Evolutionary conservation across 176 grass and related monocot species (phyloP), one percentile per base, ranked within the genome.

Genomic region (Pontederia crassipes): DNA sequence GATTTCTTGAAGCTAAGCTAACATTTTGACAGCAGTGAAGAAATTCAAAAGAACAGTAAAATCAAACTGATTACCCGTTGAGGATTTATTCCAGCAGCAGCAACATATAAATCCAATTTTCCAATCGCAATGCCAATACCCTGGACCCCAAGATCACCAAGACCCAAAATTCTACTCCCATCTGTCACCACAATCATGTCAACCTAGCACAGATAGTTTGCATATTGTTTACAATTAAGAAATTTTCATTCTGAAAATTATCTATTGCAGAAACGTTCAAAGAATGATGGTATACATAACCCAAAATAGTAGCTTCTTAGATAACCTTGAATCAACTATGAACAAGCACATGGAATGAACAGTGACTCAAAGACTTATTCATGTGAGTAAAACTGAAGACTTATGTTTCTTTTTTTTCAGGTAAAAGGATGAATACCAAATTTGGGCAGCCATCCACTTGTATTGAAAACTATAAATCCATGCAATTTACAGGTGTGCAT

Each of bases 111-210:
- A 84, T 97, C 93, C 62, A 97, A 69, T 57, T 97, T 97, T 54
- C 93, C 87, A 55, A 97, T 85, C 56, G 87, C 74, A 58, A 97
- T 97, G 47, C 93, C 93, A 65, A 97, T 97, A 80, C 93, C 93
- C 48, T 97, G 93, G 67, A 97, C 87, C 46, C 93, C 93, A 52
- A 97, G 87, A 88, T 97, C 93, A 76, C 93, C 93, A 16, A 97
- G 87, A 72, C 93, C 93, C 76, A 97, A 83, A 79, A 97, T 83
- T 72, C 93, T 85, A 79, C 93, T 88, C 74, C 93, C 93, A 81
- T 97, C 93, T 57, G 93, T 97, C 67, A 97, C 93, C 68, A 97
- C 93, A 62, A 97, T 97, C 87, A 97, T 97, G 70, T 97, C 93
- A 35, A 97, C 93, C 87, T 96, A 72, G 16, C 17, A 78, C 14